Percentiles rank a stretch among this genome's conserved stretches.
These are phyloP conservation scores for Eimeria zaria DNA, from an alignment of 169 alveolate genomes.

Conservation along the genomic window DNA sequence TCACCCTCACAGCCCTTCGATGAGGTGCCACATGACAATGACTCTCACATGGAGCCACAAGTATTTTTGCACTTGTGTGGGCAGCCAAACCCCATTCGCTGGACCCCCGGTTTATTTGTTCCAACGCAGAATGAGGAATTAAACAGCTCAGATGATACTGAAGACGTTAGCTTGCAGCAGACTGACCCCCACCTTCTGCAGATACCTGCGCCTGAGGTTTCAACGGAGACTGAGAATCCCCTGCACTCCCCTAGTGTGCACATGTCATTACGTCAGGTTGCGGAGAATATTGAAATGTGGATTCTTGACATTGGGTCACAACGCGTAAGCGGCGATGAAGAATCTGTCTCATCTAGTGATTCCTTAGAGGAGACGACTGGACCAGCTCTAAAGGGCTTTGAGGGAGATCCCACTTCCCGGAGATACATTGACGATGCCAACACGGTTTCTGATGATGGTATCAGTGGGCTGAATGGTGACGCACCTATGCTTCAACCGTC, in stretches of 20 bases:
- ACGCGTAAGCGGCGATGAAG: neutral
- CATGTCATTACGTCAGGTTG: conserved; percentile 26
- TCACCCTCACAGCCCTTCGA: neutral
- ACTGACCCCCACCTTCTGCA: conserved; percentile 32
- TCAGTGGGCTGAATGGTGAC: neutral
- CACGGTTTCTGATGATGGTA: neutral
- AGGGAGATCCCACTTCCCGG: neutral
- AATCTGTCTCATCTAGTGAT: conserved; percentile 46
- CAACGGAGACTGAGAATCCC: conserved; percentile 15
- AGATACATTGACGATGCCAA: neutral
- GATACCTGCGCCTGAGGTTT: neutral
- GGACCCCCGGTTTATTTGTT: conserved; percentile 7
- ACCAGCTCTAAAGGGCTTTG: neutral
- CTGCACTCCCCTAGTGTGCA: neutral
- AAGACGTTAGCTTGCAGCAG: neutral
- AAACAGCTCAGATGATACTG: neutral
- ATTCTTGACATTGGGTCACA: conserved; percentile 21
- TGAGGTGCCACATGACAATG: neutral
- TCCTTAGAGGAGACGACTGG: conserved; percentile 31
- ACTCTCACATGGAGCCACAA: neutral
- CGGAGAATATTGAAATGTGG: conserved; percentile 76
- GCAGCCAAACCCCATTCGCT: conserved; percentile 46
- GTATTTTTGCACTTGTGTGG: conserved; percentile 60
- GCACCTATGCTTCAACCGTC: neutral
- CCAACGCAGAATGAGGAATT: neutral